Base-by-base conservation (phyloP, 768 basidiomycete genomes). In the Cytidiella melzeri region DNA sequence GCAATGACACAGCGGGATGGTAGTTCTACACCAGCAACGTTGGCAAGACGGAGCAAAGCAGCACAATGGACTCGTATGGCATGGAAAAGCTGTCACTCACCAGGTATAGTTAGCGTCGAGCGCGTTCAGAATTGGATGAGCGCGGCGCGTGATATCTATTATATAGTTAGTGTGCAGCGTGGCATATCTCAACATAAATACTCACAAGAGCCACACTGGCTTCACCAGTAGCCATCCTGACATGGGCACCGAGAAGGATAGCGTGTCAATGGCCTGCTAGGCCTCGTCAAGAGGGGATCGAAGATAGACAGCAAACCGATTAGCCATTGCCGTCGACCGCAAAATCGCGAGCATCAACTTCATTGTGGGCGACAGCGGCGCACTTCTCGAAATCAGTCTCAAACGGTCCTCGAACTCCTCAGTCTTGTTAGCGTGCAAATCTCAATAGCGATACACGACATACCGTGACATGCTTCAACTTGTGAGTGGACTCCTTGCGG, bases 151-250 rank as follows among this genome's bases (percentile, higher is more conserved):
- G n/a, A n/a, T n/a, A n/a, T n/a, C n/a, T n/a, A n/a, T n/a, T n/a
- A n/a, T n/a, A n/a, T n/a, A n/a, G n/a, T n/a, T n/a, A n/a, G n/a
- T n/a, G n/a, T n/a, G n/a, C n/a, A n/a, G n/a, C n/a, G n/a, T n/a
- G n/a, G n/a, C n/a, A n/a, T n/a, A n/a, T n/a, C n/a, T n/a, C n/a
- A n/a, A n/a, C n/a, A n/a, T n/a, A n/a, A n/a, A n/a, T n/a, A n/a
- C n/a, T n/a, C n/a, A n/a, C n/a, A n/a, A n/a, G n/a, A n/a, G n/a
- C n/a, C n/a, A n/a, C n/a, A n/a, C n/a, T n/a, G n/a, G n/a, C n/a
- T n/a, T 98, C 95, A 76, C 95, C 95, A n/a, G 95, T 98, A 53
- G 97, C 95, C 95, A 98, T 98, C 86, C 97, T 98, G 67, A 98
- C 94, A 66, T 85, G 87, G 60, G 97, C 93, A 69, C 95, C 95